A percentile compares a stretch with the other conserved stretches of the same genome.
Conservation (phyloP, 1,284 basidiomycete genomes). For the Earliella scabrosa region DNA sequence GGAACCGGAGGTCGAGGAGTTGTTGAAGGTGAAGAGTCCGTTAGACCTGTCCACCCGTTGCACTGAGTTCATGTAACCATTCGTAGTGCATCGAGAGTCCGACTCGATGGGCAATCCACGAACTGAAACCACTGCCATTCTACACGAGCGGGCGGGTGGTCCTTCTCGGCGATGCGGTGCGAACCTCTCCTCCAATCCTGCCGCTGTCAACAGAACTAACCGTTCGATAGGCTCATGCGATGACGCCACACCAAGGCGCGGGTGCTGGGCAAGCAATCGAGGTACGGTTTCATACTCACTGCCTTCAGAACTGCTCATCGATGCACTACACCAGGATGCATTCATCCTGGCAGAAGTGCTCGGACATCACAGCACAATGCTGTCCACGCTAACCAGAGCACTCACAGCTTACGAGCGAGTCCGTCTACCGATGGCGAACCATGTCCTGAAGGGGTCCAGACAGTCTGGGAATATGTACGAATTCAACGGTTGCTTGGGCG, state of each 20-base stretch:
- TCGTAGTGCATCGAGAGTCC: conserved; percentile 35
- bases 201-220: neutral
- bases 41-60: neutral
- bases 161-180: conserved; percentile 25
- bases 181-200: neutral
- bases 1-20: conserved; percentile 37
- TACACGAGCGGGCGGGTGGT: conserved; percentile 12
- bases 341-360: conserved; percentile 53
- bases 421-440: conserved; percentile 47
- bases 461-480: conserved; percentile 45
- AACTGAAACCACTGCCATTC: conserved; percentile 25
- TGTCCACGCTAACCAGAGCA: conserved; percentile 41
- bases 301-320: neutral
- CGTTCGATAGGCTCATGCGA: conserved; percentile 36
- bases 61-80: neutral
- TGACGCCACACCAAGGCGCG: conserved; percentile 39
- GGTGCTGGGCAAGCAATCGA: conserved; percentile 42
- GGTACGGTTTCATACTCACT: conserved; percentile 24
- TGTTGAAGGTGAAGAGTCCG: conserved; percentile 34
- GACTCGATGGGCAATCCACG: conserved; percentile 39
- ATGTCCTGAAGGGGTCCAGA: conserved; percentile 47
- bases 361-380: conserved; percentile 45
- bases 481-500: conserved; percentile 25
- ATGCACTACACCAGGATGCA: conserved; percentile 48
- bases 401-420: conserved; percentile 50